Evolutionary conservation across 2,329 filamentous ascomycete species (phyloP).

Genomic region (Epichloe coenophiala): DNA sequence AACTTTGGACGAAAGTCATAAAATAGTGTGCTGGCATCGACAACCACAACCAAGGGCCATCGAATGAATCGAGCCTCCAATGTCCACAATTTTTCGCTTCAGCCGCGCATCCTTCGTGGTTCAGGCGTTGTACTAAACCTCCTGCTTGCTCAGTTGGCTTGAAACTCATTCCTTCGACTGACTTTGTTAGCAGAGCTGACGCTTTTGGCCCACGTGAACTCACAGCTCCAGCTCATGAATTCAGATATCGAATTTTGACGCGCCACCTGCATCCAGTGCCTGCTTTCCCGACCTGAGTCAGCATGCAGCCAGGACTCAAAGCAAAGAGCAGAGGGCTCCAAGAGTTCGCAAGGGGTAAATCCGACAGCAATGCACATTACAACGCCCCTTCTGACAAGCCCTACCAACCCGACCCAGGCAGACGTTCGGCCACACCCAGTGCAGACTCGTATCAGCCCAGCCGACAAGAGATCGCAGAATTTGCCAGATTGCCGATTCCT

Average conservation of each 20-base stretch:
- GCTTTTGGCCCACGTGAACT: neutral
- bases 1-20: neutral
- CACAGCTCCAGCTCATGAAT: neutral
- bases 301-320: constrained; percentile 19
- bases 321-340: constrained; percentile 18
- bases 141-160: too few relatives aligned
- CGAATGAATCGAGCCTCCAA: neutral
- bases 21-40: neutral
- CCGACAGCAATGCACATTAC: constrained; percentile 11
- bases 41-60: neutral
- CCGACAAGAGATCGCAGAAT: constrained; percentile 18
- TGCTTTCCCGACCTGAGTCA: neutral
- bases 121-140: neutral
- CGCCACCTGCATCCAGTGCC: neutral
- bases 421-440: constrained; percentile 10
- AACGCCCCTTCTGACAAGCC: constrained; percentile 9
- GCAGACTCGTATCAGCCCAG: constrained; percentile 8
- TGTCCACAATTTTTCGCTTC: neutral
- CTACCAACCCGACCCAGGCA: constrained; percentile 7
- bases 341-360: constrained; percentile 17
- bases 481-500: constrained; percentile 23
- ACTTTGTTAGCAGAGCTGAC: neutral
- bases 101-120: neutral
- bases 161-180: too few relatives aligned
- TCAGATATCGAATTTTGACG: neutral